Base-by-base conservation (phyloP, 306 rosid genomes). In the Acacia acuminata region DNA sequence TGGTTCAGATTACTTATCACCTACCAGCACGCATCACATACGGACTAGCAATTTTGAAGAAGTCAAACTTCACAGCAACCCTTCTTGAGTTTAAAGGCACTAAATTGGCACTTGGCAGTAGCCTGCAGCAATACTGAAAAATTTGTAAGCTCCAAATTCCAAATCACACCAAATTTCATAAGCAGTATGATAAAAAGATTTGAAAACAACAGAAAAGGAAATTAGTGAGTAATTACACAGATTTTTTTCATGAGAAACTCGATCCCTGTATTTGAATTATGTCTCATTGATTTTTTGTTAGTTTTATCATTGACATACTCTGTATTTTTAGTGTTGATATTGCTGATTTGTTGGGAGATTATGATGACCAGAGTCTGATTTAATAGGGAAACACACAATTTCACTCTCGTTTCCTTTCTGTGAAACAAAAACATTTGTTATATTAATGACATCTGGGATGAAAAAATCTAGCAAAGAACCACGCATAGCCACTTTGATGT, bases 41-140 rank as follows among this genome's bases (percentile, higher is more conserved):
- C n/a, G n/a, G n/a, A 73, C 92, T 86, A 66, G 86, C 93, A 47
- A 94, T 94, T 85, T 91, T 94, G 91, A 94, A 94, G 77, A 77
- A 85, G 73, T 93, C 98, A 63, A 94, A 94, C 77, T 94, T 88
- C 63, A 94, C 98, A 64, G 92, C 94, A 66, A 94, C 97, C 88
- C 84, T 94, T 82, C 84, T 91, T 30, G 97, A 80, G 82, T 90
- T 93, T 73, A 94, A 78, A 82, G 98, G 97, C 43, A 88, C 91
- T 82, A 94, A 88, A 93, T 94, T 84, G 13, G n/a, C n/a, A n/a
- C n/a, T n/a, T n/a, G n/a, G 97, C 98, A 47, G 97, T 94, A 72
- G 93, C 98, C 98, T 94, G 84, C 74, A 82, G 73, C 58, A 75
- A 84, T 30, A 76, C 61, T 71, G 61, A 44, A 55, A 82, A 14